Evolutionary conservation across 2,329 filamentous ascomycete genomes (phyloP).

Genomic region (Exophiala sp.): DNA sequence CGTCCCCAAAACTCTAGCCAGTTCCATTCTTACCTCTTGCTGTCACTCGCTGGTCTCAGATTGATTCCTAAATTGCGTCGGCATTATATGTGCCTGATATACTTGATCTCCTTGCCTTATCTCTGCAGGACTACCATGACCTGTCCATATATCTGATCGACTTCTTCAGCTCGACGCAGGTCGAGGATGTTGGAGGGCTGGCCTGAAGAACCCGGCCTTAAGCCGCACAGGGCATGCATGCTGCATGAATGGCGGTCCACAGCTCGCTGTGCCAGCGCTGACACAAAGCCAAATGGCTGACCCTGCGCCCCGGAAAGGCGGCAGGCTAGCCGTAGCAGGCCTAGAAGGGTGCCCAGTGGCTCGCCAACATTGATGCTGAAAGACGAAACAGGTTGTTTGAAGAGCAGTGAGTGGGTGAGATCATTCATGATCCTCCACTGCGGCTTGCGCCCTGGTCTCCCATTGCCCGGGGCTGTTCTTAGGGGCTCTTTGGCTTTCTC

Average conservation of each 20-base stretch:
- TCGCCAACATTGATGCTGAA: not conserved
- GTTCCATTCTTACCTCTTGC: not conserved
- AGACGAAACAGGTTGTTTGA: not conserved
- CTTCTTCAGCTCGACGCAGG: not conserved
- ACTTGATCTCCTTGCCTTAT: not conserved
- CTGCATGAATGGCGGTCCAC: slow-evolving; percentile 1
- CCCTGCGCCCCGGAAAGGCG: slow-evolving; percentile 19
- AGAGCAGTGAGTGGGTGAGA: not conserved
- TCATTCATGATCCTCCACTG: not conserved
- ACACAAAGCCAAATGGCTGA: slow-evolving; percentile 15
- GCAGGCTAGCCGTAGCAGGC: slow-evolving; percentile 15
- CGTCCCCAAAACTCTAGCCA: not conserved
- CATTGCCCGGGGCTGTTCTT: slow-evolving; percentile 5
- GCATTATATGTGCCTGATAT: not conserved
- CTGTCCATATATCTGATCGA: no score
- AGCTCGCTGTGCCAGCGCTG: slow-evolving; percentile 11
- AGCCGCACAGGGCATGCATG: slow-evolving; percentile 1
- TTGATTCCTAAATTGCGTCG: not conserved
- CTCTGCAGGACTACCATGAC: no score
- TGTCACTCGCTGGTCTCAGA: not conserved
- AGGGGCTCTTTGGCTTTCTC: slow-evolving; percentile 7
- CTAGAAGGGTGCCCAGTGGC: slow-evolving; percentile 7
- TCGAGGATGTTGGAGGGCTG: not conserved
- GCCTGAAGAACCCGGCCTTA: not conserved
- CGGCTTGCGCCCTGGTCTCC: slow-evolving; percentile 5